Percentiles rank a stretch among this genome's conserved stretches.
Evolutionary conservation across 768 basidiomycete species (phyloP).

Genomic region (Suillus hirtellus): DNA sequence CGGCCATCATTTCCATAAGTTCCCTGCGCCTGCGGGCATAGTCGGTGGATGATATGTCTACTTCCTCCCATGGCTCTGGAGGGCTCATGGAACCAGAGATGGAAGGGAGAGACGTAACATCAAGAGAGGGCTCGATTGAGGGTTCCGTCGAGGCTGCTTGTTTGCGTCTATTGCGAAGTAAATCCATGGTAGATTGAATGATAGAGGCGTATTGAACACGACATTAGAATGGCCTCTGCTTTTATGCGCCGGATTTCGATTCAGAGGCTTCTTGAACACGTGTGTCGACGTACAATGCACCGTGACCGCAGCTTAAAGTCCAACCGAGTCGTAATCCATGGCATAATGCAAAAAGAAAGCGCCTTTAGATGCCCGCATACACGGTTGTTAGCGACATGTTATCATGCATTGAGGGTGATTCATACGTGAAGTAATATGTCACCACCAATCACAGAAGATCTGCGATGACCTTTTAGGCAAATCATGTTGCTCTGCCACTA

Average conservation of each 20-base stretch:
- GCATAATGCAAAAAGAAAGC: not conserved
- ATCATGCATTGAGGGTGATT: not conserved
- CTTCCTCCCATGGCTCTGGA: constrained; percentile 5
- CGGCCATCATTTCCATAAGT: constrained; percentile 40
- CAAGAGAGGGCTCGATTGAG: not conserved
- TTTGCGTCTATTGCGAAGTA: constrained; percentile 2
- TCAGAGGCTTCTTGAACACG: not conserved
- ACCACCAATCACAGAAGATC: constrained; percentile 1
- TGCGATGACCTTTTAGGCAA: not conserved
- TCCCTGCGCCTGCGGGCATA: constrained; percentile 43
- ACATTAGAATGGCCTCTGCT: not conserved
- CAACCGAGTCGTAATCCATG: not conserved
- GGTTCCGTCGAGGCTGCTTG: not conserved
- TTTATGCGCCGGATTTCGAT: not conserved
- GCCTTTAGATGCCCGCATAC: not conserved
- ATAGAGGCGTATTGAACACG: not conserved
- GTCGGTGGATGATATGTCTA: constrained; percentile 32
- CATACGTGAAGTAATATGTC: not conserved
- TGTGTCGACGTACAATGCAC: not conserved
- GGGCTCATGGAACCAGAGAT: not conserved
- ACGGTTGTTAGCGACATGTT: not conserved
- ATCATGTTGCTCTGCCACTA: not conserved
- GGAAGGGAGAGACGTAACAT: constrained; percentile 6
- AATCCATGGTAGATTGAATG: not conserved
- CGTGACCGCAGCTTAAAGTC: not conserved